These are phyloP conservation scores for Elsinoe australis DNA, from an alignment of 2,329 filamentous ascomycete genomes.

Conservation along the genomic window DNA sequence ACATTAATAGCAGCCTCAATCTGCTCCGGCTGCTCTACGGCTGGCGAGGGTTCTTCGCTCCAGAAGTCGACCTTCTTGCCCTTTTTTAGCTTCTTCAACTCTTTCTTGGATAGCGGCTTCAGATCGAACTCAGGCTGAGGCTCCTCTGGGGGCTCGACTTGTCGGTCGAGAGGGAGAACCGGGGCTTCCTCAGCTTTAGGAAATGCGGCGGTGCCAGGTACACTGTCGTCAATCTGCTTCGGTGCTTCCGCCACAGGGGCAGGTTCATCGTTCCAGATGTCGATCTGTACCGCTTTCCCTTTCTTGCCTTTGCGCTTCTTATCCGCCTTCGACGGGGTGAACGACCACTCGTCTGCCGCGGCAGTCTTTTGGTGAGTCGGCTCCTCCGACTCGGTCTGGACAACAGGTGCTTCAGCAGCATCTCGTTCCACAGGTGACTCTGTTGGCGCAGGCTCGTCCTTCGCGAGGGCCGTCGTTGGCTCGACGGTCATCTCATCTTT, in stretches of 20 bases:
- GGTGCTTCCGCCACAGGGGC: not conserved
- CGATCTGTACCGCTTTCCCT: conserved; percentile 20
- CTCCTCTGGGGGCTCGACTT: too few relatives aligned
- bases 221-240: not conserved
- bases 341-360: conserved; percentile 17
- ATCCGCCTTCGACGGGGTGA: conserved; percentile 9
- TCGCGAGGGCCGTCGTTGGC: too few relatives aligned
- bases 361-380: not conserved
- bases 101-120: conserved; percentile 18
- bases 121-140: too few relatives aligned
- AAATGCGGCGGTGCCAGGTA: not conserved
- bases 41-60: not conserved
- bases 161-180: too few relatives aligned
- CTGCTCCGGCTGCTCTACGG: too few relatives aligned
- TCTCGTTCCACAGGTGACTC: too few relatives aligned
- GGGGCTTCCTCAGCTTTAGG: too few relatives aligned
- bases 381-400: not conserved
- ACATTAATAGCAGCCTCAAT: too few relatives aligned
- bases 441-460: too few relatives aligned
- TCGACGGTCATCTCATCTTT: too few relatives aligned
- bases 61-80: not conserved
- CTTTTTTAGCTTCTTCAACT: conserved; percentile 18
- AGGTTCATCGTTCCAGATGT: conserved; percentile 11
- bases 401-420: too few relatives aligned
- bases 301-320: conserved; percentile 23